Evolutionary conservation across 2,329 filamentous ascomycete species (phyloP).

Genomic region (Ascosphaera apis): DNA sequence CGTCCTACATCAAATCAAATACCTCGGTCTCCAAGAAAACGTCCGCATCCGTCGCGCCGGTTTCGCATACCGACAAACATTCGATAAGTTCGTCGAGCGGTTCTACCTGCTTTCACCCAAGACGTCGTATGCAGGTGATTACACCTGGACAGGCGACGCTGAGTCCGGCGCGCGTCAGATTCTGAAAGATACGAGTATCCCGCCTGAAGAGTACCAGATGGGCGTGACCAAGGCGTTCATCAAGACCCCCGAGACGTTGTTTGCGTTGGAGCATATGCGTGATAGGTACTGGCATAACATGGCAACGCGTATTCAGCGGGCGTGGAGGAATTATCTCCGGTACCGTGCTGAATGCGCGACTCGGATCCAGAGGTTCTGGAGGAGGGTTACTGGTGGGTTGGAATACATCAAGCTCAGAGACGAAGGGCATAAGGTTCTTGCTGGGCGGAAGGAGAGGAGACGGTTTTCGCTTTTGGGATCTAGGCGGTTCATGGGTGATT

Average conservation of each 20-base stretch:
- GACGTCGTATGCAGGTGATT: constrained; percentile 89
- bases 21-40: constrained; percentile 97
- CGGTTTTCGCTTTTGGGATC: constrained; percentile 81
- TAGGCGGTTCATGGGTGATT: constrained; percentile 82
- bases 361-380: constrained; percentile 86
- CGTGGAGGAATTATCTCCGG: constrained; percentile 87
- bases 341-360: constrained; percentile 84
- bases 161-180: constrained; percentile 80
- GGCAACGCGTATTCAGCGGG: constrained; percentile 89
- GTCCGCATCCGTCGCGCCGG: constrained; percentile 89
- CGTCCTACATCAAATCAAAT: constrained; percentile 95
- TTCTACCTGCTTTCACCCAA: constrained; percentile 91
- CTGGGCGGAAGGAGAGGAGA: constrained; percentile 70
- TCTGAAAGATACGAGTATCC: constrained; percentile 87
- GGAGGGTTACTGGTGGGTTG: constrained; percentile 72
- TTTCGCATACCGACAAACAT: constrained; percentile 90
- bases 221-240: constrained; percentile 95
- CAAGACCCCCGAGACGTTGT: constrained; percentile 90
- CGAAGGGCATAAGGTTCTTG: constrained; percentile 60
- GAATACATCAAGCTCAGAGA: constrained; percentile 78
- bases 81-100: constrained; percentile 93
- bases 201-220: constrained; percentile 87
- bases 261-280: constrained; percentile 91
- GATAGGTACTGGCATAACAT: constrained; percentile 99
- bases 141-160: constrained; percentile 79